Evolutionary conservation across 2,329 filamentous ascomycete genomes (phyloP), one percentile per base, ranked within the genome.

Genomic region (Blumeriella jaapii): DNA sequence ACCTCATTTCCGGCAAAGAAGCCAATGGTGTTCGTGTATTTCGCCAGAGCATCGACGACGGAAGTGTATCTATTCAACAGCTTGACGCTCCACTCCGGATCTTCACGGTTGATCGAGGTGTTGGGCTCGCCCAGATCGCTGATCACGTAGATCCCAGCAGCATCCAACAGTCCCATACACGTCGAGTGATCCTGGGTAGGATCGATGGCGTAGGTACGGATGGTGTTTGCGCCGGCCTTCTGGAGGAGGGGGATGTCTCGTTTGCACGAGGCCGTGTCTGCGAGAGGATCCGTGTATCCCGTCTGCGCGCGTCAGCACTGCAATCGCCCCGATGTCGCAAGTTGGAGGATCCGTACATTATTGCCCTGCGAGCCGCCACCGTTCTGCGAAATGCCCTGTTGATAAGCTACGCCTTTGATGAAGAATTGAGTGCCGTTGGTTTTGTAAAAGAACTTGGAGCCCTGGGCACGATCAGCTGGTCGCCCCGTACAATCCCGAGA

Each of bases 1-100:
- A 98, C 91, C 65, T 98, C 91, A 64, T 98, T 98, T 58, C 91
- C 91, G 50, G 87, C 89, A 60, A 98, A 96, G 78, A 96, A 98
- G 53, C 91, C 91, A 46, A 98, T 77, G 33, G 84, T 78, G 64
- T 98, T 98, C 61, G 74, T 71, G 70, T 93, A 96, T 57, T 82
- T 69, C 50, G 71, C 68, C 53, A 98, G 67, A 44, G 73, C 69
- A 56, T 96, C 87, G 41, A 98, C 66, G 42, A 98, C 91, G 19
- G 64, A 63, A 39, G 78, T 82, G 69, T 96, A 98, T 46, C 85
- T 83, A 22, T 68, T 58, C 64, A 78, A 93, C 31, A 95, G 70
- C 9, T 71, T 70, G 34, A 77, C 71, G 57, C 85, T 77, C 91
- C 91, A 98, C 42, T 67, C 54, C 12, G 89, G 81, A 47, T 69